These are phyloP conservation scores for Suillus variegatus DNA, from an alignment of 768 basidiomycete species.

Conservation along the genomic window DNA sequence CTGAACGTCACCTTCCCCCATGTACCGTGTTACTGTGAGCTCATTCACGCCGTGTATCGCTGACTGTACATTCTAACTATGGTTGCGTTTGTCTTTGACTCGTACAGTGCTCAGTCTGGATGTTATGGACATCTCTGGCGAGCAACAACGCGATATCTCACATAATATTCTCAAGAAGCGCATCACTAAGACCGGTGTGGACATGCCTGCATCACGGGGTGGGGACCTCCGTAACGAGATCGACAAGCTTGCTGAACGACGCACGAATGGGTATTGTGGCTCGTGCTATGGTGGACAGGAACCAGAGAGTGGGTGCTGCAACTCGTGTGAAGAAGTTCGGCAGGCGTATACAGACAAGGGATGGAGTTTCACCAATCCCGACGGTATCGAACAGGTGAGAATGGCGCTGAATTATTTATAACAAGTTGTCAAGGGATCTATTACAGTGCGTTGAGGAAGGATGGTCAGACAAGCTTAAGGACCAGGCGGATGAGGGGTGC, in stretches of 20 bases:
- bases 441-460: conserved; percentile 87
- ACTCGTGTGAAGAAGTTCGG: conserved; percentile 94
- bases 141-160: conserved; percentile 86
- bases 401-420: background rate
- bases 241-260: conserved; percentile 70
- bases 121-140: conserved; percentile 98
- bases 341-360: conserved; percentile 87
- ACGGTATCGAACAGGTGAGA: conserved; percentile 87
- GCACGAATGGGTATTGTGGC: conserved; percentile 77
- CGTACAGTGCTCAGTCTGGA: conserved; percentile 87
- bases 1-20: conserved; percentile 94
- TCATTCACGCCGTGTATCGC: background rate
- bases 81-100: background rate
- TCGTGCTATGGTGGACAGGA: conserved; percentile 91
- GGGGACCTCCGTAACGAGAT: conserved; percentile 84
- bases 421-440: background rate
- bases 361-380: conserved; percentile 93
- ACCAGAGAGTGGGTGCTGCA: conserved; percentile 85
- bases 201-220: conserved; percentile 55
- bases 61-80: background rate
- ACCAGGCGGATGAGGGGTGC: conserved; percentile 94
- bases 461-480: conserved; percentile 91
- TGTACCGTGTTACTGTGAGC: conserved; percentile 96
- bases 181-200: conserved; percentile 56
- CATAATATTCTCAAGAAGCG: conserved; percentile 89